These are phyloP conservation scores for Lantana camara DNA, from an alignment of 257 asterid genomes.

Conservation along the genomic window DNA sequence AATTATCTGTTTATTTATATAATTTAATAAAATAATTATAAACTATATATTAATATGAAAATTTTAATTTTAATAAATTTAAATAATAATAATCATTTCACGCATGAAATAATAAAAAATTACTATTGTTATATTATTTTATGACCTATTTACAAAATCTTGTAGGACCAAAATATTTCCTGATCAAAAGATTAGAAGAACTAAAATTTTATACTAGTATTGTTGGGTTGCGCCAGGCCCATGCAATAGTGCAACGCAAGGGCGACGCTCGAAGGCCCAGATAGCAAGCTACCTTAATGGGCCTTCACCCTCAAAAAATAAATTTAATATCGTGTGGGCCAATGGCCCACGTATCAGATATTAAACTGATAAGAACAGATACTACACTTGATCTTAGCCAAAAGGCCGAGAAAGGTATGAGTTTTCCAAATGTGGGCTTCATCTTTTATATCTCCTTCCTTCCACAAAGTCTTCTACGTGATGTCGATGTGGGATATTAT, in stretches of 20 bases:
- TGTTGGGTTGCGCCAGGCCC: conserved; percentile 21
- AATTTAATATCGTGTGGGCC: conserved; percentile 47
- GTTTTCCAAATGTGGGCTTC: background rate
- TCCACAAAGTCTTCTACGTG: background rate
- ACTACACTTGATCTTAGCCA: conserved; percentile 90
- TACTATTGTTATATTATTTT: no score
- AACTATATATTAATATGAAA: no score
- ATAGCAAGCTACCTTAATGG: conserved; percentile 17
- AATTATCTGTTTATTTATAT: no score
- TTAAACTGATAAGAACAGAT: conserved; percentile 87
- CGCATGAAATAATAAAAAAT: no score
- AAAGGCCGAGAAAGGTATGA: conserved; percentile 95
- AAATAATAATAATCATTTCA: no score
- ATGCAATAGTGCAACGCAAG: conserved; percentile 13
- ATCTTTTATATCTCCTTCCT: background rate
- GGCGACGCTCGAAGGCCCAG: conserved; percentile 25
- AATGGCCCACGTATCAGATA: conserved; percentile 58
- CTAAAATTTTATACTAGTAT: background rate
- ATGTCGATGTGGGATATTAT: background rate
- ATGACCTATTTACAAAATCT: no score
- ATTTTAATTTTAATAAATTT: no score
- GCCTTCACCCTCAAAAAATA: conserved; percentile 3
- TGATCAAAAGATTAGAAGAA: no score
- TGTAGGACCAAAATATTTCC: no score
- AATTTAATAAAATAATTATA: no score